Conservation (phyloP, 164 flowering plant genomes). For the Magnolia officinalis region DNA sequence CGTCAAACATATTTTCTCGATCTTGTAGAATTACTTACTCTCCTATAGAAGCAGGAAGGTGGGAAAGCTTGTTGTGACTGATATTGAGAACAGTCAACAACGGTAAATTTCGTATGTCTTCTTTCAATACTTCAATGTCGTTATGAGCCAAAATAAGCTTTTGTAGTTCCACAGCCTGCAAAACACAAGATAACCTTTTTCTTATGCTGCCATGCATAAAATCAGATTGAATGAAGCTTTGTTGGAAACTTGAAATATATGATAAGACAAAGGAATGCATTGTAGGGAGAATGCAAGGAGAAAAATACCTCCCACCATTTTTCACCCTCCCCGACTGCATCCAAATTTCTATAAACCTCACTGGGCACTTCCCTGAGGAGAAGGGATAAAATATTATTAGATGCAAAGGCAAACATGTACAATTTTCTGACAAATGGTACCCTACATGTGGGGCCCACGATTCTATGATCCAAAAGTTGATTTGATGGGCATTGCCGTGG, state of each 20-base stretch:
- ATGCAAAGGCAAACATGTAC: background rate
- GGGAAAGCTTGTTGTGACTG: constrained; percentile 79
- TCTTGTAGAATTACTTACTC: constrained; percentile 49
- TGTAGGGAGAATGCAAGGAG: background rate
- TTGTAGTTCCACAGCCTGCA: constrained; percentile 80
- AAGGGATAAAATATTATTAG: background rate
- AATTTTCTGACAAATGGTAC: too few species aligned
- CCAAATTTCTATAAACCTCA: constrained; percentile 73
- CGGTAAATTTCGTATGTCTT: constrained; percentile 69
- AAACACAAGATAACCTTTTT: background rate
- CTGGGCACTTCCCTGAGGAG: constrained; percentile 68
- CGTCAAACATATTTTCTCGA: too few species aligned
- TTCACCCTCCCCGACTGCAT: constrained; percentile 66
- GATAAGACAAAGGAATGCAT: background rate
- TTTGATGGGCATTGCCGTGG: too few species aligned
- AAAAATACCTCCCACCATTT: constrained; percentile 97
- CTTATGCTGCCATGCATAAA: background rate
- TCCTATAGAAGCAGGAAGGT: constrained; percentile 86
- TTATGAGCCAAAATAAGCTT: constrained; percentile 95
- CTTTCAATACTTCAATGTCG: constrained; percentile 61
- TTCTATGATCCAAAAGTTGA: too few species aligned
- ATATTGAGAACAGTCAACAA: constrained; percentile 63
- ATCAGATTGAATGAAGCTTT: background rate
- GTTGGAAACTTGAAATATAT: background rate
- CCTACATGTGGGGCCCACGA: too few species aligned